A percentile compares a stretch with the other conserved stretches of the same genome.
These are phyloP conservation scores for Ramichloridium luteum DNA, from an alignment of 2,329 filamentous ascomycete genomes.

Conservation along the genomic window DNA sequence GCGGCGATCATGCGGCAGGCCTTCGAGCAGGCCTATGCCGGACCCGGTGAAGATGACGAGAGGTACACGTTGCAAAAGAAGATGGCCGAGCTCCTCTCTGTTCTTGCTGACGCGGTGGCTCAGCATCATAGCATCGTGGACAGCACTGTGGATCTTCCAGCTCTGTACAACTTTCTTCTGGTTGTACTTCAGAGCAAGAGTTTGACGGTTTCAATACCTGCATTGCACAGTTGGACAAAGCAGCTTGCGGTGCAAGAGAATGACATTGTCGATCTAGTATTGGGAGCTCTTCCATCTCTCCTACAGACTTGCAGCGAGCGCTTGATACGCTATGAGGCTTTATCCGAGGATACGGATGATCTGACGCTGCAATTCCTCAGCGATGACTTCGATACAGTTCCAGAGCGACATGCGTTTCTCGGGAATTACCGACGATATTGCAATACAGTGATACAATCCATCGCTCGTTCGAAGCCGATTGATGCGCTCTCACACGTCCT, in stretches of 20 bases:
- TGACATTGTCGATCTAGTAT: slow-evolving; percentile 50
- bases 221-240: slow-evolving; percentile 80
- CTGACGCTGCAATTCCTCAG: slow-evolving; percentile 69
- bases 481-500: slow-evolving; percentile 84
- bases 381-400: slow-evolving; percentile 89
- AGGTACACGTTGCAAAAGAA: slow-evolving; percentile 91
- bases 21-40: slow-evolving; percentile 17
- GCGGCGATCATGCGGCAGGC: slow-evolving; percentile 21
- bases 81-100: slow-evolving; percentile 83
- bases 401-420: slow-evolving; percentile 86
- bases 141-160: slow-evolving; percentile 52
- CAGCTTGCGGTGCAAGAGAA: slow-evolving; percentile 63
- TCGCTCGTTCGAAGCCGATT: slow-evolving; percentile 67
- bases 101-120: slow-evolving; percentile 72
- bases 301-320: slow-evolving; percentile 73
- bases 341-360: slow-evolving; percentile 72
- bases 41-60: slow-evolving; percentile 67
- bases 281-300: slow-evolving; percentile 56
- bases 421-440: slow-evolving; percentile 93
- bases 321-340: slow-evolving; percentile 73
- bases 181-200: slow-evolving; percentile 73
- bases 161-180: slow-evolving; percentile 69
- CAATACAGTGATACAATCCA: slow-evolving; percentile 71
- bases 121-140: slow-evolving; percentile 54
- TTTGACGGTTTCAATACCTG: slow-evolving; percentile 83